Percentiles rank a stretch among this genome's conserved stretches.
Evolutionary conservation across 495 filamentous ascomycete genomes (phyloP).

Genomic region (Aspergillus mulundensis): DNA sequence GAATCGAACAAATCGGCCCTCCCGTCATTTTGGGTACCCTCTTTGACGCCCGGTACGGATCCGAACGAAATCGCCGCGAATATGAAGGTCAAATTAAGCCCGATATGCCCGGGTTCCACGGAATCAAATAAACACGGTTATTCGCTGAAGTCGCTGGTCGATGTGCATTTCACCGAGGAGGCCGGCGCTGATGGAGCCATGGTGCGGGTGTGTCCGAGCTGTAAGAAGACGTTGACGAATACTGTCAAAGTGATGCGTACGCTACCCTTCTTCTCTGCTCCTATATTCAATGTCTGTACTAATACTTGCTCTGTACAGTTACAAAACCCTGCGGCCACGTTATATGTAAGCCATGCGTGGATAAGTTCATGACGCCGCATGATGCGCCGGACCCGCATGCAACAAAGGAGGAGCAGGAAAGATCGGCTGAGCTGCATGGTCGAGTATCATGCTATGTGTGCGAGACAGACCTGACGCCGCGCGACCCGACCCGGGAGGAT

Average conservation of each 20-base stretch:
- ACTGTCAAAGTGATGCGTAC: slow-evolving; percentile 71
- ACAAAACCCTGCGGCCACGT: slow-evolving; percentile 94
- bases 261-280: slow-evolving; percentile 13
- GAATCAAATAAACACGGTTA: slow-evolving; percentile 68
- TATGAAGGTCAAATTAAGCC: slow-evolving; percentile 64
- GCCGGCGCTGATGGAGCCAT: slow-evolving; percentile 47
- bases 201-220: slow-evolving; percentile 76
- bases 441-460: slow-evolving; percentile 80
- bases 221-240: slow-evolving; percentile 80
- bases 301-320: slow-evolving; percentile 36
- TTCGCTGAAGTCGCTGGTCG: slow-evolving; percentile 76
- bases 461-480: slow-evolving; percentile 62
- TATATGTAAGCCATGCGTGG: slow-evolving; percentile 81
- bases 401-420: slow-evolving; percentile 47
- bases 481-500: slow-evolving; percentile 4
- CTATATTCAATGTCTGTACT: not conserved
- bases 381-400: slow-evolving; percentile 62
- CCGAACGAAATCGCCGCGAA: slow-evolving; percentile 43
- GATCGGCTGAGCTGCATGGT: slow-evolving; percentile 33
- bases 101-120: slow-evolving; percentile 75
- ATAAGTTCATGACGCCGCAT: slow-evolving; percentile 75
- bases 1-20: slow-evolving; percentile 65
- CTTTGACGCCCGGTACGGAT: slow-evolving; percentile 65
- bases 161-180: slow-evolving; percentile 77
- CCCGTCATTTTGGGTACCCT: slow-evolving; percentile 92